Evolutionary conservation across 2,329 filamentous ascomycete species (phyloP).

Genomic region (Alternaria rosae): DNA sequence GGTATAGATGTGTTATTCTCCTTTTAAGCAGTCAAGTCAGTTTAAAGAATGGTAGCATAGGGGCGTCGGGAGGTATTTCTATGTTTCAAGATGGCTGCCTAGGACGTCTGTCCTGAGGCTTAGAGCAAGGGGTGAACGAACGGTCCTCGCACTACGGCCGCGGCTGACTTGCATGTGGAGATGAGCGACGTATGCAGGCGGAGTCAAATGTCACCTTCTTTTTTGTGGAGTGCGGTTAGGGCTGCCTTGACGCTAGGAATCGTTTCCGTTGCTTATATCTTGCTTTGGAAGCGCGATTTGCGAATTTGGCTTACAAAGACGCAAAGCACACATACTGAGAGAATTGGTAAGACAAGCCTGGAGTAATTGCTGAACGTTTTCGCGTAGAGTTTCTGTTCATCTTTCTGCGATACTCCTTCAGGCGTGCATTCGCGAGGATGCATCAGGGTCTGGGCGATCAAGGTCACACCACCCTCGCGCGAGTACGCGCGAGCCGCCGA

Average conservation of each 20-base stretch:
- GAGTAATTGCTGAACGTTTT: not conserved
- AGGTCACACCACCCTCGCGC: slow-evolving; percentile 36
- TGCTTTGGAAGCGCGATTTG: not conserved
- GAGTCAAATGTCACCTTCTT: not conserved
- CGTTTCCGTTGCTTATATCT: not conserved
- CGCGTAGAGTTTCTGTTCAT: not conserved
- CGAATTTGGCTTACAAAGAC: not conserved
- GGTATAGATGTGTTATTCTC: not conserved
- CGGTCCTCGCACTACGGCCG: not conserved
- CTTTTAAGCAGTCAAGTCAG: not conserved
- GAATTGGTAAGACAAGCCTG: not conserved
- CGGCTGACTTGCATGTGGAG: not conserved
- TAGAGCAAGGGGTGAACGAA: not conserved
- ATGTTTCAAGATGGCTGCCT: not conserved
- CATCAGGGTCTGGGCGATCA: not conserved
- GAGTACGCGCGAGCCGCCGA: slow-evolving; percentile 13
- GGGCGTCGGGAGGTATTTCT: not conserved
- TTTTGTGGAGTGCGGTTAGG: slow-evolving; percentile 1
- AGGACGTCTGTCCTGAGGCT: not conserved
- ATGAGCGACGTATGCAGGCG: not conserved
- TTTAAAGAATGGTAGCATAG: not conserved
- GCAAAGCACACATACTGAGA: not conserved
- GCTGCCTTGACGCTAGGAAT: not conserved
- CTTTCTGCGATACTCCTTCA: not conserved
- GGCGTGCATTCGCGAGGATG: not conserved